Base-by-base conservation (phyloP, 2,329 filamentous ascomycete genomes). In the Colletotrichum cordylinicola region DNA sequence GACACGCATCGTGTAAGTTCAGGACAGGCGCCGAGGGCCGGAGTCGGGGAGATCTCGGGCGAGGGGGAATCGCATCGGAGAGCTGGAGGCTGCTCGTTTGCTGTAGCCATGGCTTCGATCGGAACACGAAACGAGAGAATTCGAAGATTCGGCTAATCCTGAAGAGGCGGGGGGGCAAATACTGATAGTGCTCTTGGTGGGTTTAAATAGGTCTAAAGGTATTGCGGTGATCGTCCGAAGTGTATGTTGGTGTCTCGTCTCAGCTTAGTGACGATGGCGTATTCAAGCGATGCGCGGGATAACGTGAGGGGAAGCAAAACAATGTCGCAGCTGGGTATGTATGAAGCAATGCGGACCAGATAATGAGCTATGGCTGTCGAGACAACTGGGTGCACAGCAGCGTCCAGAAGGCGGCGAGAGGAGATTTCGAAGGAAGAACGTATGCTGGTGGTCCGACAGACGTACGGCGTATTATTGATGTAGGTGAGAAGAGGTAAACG, bases 1-100 rank as follows among this genome's bases (percentile, higher is more conserved):
- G 93, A 96, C 39, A 94, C 85, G 78, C 91, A 93, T 77, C 93
- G 92, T 69, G 92, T 89, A 70, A 93, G 87, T 72, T 89, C 86
- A 15, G 91, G 88, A 60, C 89, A 89, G 56, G 91, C 87, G 55
- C 91, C 89, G 73, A 94, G 87, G 72, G 93, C 91, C 52, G 90
- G 88, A n/a, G 89, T 90, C 8, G 94, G 93, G 21, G 90, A 87
- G 21, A 88, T 85, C 80, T 92, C 91, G 48, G 92, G 92, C 67
- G 93, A 91, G n/a, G 93, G 93, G 43, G 93, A 94, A 75, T 87
- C 88, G 79, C 88, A 87, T 80, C 88, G 89, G 66, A 87, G 78
- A n/a, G 81, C 81, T 24, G 82, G 77, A 65, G 78, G 79, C 60
- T 81, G 80, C 70, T 83, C 80, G 79, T 83, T 82, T 77, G 82